Evolutionary conservation across 2,329 filamentous ascomycete genomes (phyloP).

Genomic region (Alternaria sp.): DNA sequence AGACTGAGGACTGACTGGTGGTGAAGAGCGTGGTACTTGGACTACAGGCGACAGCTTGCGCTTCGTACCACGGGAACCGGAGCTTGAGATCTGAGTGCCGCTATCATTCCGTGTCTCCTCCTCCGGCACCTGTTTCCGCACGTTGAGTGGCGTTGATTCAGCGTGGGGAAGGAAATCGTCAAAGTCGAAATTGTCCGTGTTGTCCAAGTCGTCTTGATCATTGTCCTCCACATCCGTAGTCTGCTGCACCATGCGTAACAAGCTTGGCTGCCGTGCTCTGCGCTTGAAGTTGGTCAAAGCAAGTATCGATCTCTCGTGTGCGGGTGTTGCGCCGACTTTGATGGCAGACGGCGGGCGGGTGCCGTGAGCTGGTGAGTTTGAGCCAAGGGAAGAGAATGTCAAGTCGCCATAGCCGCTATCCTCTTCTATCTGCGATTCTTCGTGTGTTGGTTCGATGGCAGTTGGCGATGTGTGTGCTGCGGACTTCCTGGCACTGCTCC

Average conservation of each 20-base stretch:
- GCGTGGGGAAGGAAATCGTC: slow-evolving; percentile 65
- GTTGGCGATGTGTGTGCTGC: slow-evolving; percentile 18
- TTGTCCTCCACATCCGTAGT: slow-evolving; percentile 54
- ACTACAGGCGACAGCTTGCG: slow-evolving; percentile 46
- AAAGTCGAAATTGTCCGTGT: slow-evolving; percentile 44
- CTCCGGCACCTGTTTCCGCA: slow-evolving; percentile 40
- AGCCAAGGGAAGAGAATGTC: slow-evolving; percentile 43
- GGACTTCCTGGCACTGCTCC: slow-evolving; percentile 25
- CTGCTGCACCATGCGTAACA: slow-evolving; percentile 57
- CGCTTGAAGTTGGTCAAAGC: slow-evolving; percentile 60
- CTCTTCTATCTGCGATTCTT: slow-evolving; percentile 21
- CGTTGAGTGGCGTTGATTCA: slow-evolving; percentile 70
- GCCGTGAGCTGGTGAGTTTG: slow-evolving; percentile 43
- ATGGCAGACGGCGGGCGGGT: slow-evolving; percentile 53
- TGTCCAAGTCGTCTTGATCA: slow-evolving; percentile 53
- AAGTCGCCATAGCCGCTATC: slow-evolving; percentile 42
- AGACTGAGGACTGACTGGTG: slow-evolving; percentile 39
- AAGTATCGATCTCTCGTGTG: slow-evolving; percentile 54
- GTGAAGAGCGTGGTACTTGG: slow-evolving; percentile 50
- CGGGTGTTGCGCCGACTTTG: slow-evolving; percentile 52
- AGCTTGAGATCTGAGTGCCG: slow-evolving; percentile 39
- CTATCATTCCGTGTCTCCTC: slow-evolving; percentile 33
- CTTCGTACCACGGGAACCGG: slow-evolving; percentile 47
- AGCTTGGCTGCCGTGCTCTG: slow-evolving; percentile 56
- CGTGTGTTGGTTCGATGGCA: slow-evolving; percentile 8